These are phyloP conservation scores for Entrophospora sp. DNA, from an alignment of 192 early-diverging fungal species.

Conservation along the genomic window DNA sequence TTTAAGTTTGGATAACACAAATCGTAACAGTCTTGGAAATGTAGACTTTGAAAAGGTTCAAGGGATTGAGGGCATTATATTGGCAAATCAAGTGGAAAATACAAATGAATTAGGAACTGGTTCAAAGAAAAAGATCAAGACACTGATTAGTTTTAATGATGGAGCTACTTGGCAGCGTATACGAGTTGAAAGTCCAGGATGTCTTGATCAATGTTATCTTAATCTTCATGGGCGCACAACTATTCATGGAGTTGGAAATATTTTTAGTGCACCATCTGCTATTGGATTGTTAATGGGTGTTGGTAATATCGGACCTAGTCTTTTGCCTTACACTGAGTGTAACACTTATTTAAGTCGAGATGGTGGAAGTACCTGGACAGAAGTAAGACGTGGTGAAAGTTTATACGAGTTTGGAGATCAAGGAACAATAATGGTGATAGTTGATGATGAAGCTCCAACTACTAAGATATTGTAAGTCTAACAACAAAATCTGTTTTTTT, in stretches of 20 bases:
- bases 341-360: slow-evolving; percentile 78
- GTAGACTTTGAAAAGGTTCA: slow-evolving; percentile 92
- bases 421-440: slow-evolving; percentile 72
- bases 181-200: neutral
- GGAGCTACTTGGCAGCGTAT: slow-evolving; percentile 31
- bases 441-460: slow-evolving; percentile 64
- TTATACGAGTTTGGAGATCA: slow-evolving; percentile 87
- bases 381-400: slow-evolving; percentile 54
- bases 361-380: slow-evolving; percentile 76
- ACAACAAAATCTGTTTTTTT: neutral
- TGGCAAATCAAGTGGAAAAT: slow-evolving; percentile 86
- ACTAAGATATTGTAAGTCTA: slow-evolving; percentile 45
- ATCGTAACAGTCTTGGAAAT: slow-evolving; percentile 57
- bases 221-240: slow-evolving; percentile 74
- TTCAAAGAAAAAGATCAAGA: slow-evolving; percentile 55
- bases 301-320: slow-evolving; percentile 69
- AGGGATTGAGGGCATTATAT: slow-evolving; percentile 72
- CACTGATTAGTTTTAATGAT: slow-evolving; percentile 85
- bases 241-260: slow-evolving; percentile 46
- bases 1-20: slow-evolving; percentile 67
- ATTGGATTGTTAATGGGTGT: slow-evolving; percentile 84
- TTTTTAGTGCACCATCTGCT: slow-evolving; percentile 62
- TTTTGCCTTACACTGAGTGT: slow-evolving; percentile 51
- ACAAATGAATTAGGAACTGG: slow-evolving; percentile 49
- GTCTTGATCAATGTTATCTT: slow-evolving; percentile 53